These are phyloP conservation scores for Calocybe cyanea DNA, from an alignment of 768 basidiomycete species.

Conservation along the genomic window DNA sequence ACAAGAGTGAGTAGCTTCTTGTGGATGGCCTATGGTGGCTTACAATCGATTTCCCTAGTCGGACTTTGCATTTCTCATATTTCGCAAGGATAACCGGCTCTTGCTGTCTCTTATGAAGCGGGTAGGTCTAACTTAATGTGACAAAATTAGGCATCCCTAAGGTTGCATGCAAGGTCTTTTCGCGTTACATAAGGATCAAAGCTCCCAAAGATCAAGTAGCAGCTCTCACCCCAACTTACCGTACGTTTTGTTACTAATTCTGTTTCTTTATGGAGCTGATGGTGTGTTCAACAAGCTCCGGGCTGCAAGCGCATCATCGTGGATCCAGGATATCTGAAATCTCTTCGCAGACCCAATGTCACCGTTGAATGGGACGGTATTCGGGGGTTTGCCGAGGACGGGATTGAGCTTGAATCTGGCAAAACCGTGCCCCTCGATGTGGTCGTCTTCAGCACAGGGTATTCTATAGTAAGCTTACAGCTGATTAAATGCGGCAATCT, in stretches of 20 bases:
- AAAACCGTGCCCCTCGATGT: slow-evolving; percentile 49
- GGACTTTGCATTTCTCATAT: slow-evolving; percentile 33
- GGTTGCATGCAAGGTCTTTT: slow-evolving; percentile 28
- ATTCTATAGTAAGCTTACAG: slow-evolving; percentile 28
- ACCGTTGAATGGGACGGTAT: slow-evolving; percentile 45
- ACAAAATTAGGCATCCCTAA: neutral
- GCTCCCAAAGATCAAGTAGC: slow-evolving; percentile 47
- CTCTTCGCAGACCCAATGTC: slow-evolving; percentile 51
- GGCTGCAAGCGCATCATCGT: slow-evolving; percentile 65
- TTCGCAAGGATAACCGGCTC: slow-evolving; percentile 35
- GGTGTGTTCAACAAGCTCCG: slow-evolving; percentile 31
- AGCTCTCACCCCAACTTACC: slow-evolving; percentile 48
- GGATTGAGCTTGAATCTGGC: slow-evolving; percentile 46
- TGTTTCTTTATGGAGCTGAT: neutral
- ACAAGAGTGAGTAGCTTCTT: slow-evolving; percentile 31
- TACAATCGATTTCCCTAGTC: slow-evolving; percentile 21
- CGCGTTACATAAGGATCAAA: slow-evolving; percentile 40
- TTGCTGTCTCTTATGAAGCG: slow-evolving; percentile 27
- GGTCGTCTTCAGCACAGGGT: slow-evolving; percentile 58
- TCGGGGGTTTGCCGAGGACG: slow-evolving; percentile 44
- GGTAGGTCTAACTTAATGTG: slow-evolving; percentile 19
- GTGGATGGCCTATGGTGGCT: slow-evolving; percentile 1
- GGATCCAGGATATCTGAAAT: slow-evolving; percentile 55
- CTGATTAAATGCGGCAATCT: neutral
- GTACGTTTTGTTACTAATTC: slow-evolving; percentile 26